A percentile compares a stretch with the other conserved stretches of the same genome.
phyloP scores from a whole-genome alignment of 306 rosid genomes.

The Echinosophora koreensis region DNA sequence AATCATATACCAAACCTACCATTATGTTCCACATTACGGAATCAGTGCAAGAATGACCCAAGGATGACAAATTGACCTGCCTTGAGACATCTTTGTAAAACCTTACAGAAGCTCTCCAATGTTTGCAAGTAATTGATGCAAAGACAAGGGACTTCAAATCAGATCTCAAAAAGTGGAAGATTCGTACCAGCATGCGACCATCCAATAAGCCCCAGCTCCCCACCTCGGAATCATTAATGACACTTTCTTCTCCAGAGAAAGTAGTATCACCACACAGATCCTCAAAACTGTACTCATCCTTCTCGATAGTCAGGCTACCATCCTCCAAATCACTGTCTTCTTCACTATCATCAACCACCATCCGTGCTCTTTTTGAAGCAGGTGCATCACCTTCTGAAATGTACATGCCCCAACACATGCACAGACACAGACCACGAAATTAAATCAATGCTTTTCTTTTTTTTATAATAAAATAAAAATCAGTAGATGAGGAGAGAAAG shows the following conservation, averaged over 20 bases:
- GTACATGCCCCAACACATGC: slow-evolving; percentile 47
- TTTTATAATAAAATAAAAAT: no score
- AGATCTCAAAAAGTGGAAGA: slow-evolving; percentile 82
- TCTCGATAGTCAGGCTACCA: slow-evolving; percentile 49
- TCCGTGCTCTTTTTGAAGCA: slow-evolving; percentile 79
- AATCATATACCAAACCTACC: slow-evolving; percentile 66
- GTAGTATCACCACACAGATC: slow-evolving; percentile 75
- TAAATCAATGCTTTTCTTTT: neutral
- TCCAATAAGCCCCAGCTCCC: slow-evolving; percentile 82
- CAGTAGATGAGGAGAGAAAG: neutral
- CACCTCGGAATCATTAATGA: slow-evolving; percentile 52
- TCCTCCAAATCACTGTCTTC: slow-evolving; percentile 76
- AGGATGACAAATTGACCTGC: slow-evolving; percentile 77
- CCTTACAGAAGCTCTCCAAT: slow-evolving; percentile 81
- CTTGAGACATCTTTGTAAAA: slow-evolving; percentile 80
- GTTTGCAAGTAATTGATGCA: slow-evolving; percentile 90
- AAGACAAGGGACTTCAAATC: slow-evolving; percentile 79
- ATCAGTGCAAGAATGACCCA: slow-evolving; percentile 85
- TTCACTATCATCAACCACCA: slow-evolving; percentile 75
- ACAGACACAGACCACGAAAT: slow-evolving; percentile 15
- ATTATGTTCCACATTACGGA: slow-evolving; percentile 65
- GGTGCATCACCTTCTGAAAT: slow-evolving; percentile 70
- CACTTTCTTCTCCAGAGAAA: slow-evolving; percentile 58
- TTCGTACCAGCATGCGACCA: slow-evolving; percentile 74
- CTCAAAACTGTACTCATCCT: slow-evolving; percentile 71